Conservation (phyloP, 345 rosid species). For the Citrus trifoliata region DNA sequence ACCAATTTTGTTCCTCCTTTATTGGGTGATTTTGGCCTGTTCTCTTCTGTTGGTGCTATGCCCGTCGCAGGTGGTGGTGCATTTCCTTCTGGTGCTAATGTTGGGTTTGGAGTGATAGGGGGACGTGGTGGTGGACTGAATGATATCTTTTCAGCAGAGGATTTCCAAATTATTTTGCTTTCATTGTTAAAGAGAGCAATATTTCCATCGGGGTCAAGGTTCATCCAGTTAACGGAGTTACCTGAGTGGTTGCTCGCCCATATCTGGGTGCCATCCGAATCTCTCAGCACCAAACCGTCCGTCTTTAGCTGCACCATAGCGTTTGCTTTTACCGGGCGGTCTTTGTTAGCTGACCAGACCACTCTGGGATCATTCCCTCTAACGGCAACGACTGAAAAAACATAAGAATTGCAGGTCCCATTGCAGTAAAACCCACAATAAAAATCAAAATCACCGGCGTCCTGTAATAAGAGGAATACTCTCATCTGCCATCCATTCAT, state of each 20-base stretch:
- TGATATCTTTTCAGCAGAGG: background rate
- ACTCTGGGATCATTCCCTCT: background rate
- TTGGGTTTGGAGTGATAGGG: background rate
- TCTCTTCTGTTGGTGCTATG: background rate
- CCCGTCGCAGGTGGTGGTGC: background rate
- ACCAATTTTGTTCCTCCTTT: background rate
- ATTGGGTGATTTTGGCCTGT: background rate
- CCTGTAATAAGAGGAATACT: background rate
- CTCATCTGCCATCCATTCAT: conserved; percentile 10
- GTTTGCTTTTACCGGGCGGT: conserved; percentile 6
- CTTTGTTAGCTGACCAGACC: conserved; percentile 9
- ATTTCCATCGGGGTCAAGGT: conserved; percentile 4
- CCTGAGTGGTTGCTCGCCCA: conserved; percentile 8
- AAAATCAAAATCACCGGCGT: background rate
- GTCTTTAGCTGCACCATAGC: background rate
- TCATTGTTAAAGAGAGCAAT: conserved; percentile 1
- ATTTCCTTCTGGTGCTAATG: background rate
- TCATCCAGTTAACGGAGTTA: conserved; percentile 2
- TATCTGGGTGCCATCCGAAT: conserved; percentile 5
- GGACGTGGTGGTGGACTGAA: background rate
- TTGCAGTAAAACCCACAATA: conserved; percentile 13
- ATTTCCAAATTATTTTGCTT: background rate
- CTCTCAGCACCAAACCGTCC: conserved; percentile 2
- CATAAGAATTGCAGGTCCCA: conserved; percentile 4
- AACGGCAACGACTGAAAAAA: background rate